A percentile compares a stretch with the other conserved stretches of the same genome.
phyloP scores from a whole-genome alignment of 805 yeast genomes.

The Candida dajiaensis region DNA sequence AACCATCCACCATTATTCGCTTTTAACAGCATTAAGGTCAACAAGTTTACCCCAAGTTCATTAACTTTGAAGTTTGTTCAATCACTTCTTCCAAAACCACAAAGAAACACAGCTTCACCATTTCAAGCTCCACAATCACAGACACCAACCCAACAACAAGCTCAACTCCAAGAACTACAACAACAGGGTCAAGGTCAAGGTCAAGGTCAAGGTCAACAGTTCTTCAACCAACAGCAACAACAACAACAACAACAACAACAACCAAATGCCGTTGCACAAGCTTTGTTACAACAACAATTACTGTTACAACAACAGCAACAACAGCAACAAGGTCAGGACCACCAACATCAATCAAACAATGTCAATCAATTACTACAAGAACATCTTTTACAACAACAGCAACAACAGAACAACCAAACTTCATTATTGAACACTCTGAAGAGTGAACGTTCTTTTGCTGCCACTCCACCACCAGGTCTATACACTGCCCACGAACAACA shows the following conservation, averaged over 20 bases:
- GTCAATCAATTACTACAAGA: conserved; percentile 25
- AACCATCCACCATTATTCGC: conserved; percentile 43
- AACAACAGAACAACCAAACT: conserved; percentile 15
- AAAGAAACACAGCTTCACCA: conserved; percentile 7
- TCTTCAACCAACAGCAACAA: conserved; percentile 18
- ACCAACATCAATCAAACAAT: conserved; percentile 17
- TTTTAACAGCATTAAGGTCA: conserved; percentile 31
- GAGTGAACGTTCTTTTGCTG: conserved; percentile 31
- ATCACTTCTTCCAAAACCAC: conserved; percentile 30
- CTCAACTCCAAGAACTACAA: conserved; percentile 20
- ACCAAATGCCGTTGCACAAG: conserved; percentile 18
- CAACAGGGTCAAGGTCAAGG: conserved; percentile 17
- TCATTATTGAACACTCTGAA: conserved; percentile 12
- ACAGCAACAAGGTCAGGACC: conserved; percentile 16
- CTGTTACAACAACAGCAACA: conserved; percentile 24
- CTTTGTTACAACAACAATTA: conserved; percentile 23
- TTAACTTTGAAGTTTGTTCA: conserved; percentile 29
- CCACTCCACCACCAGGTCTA: conserved; percentile 71
- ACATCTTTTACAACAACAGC: conserved; percentile 25
- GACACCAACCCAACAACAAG: conserved; percentile 12
- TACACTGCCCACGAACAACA: conserved; percentile 27
- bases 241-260: conserved; percentile 23
- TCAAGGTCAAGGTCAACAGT: conserved; percentile 20
- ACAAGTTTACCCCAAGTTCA: conserved; percentile 22
- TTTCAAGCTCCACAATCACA: conserved; percentile 13